phyloP scores from a whole-genome alignment of 2,329 filamentous ascomycete genomes.

The Nectriaceae sp. region DNA sequence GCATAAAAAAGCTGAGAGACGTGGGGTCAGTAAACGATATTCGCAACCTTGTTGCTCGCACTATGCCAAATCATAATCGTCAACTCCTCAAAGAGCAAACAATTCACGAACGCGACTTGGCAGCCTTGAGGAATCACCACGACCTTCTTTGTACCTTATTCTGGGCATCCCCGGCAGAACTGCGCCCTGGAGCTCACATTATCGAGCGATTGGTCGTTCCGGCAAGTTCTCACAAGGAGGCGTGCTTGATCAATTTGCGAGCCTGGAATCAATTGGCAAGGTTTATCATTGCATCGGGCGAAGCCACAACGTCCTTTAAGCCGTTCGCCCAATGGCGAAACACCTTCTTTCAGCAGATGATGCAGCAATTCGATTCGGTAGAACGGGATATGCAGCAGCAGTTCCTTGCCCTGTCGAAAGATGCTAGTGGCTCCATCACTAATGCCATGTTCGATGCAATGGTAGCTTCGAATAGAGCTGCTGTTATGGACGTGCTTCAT shows the following conservation, averaged over 20 bases:
- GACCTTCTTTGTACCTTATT: slow-evolving; percentile 68
- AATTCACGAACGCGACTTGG: slow-evolving; percentile 61
- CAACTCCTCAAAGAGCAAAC: slow-evolving; percentile 64
- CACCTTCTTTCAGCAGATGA: slow-evolving; percentile 56
- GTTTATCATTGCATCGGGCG: slow-evolving; percentile 54
- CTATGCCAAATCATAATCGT: slow-evolving; percentile 66
- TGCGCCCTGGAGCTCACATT: slow-evolving; percentile 54
- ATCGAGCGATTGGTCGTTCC: slow-evolving; percentile 62
- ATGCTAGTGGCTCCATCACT: slow-evolving; percentile 44
- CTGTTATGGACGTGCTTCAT: slow-evolving; percentile 54
- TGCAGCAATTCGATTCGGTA: slow-evolving; percentile 59
- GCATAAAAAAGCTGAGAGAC: slow-evolving; percentile 53
- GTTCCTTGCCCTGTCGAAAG: slow-evolving; percentile 49
- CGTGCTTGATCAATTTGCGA: slow-evolving; percentile 63
- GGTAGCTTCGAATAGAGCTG: slow-evolving; percentile 53
- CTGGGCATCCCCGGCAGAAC: slow-evolving; percentile 60
- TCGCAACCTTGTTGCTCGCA: slow-evolving; percentile 60
- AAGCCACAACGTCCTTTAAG: slow-evolving; percentile 51
- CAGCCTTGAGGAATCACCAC: slow-evolving; percentile 67
- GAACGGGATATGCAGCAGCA: slow-evolving; percentile 59
- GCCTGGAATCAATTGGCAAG: slow-evolving; percentile 64
- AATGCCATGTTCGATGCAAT: slow-evolving; percentile 50
- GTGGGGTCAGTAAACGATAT: slow-evolving; percentile 57
- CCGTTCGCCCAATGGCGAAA: slow-evolving; percentile 52
- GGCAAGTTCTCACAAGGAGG: slow-evolving; percentile 64